Percentiles rank a stretch among this genome's conserved stretches.
These are phyloP conservation scores for Penicillium sp. DNA, from an alignment of 2,329 filamentous ascomycete genomes.

Conservation along the genomic window DNA sequence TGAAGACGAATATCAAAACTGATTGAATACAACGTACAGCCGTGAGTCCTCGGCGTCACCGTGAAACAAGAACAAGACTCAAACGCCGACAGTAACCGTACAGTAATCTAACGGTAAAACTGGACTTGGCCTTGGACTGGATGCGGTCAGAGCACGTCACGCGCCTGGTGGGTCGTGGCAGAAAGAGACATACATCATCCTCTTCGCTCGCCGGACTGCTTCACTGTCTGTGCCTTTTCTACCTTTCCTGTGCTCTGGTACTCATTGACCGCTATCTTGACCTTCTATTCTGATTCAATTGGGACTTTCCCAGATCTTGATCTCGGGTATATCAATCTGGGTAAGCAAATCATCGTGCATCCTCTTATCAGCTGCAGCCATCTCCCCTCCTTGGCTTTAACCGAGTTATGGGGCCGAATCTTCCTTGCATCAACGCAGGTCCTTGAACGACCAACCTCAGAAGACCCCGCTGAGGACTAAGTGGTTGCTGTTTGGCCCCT, in stretches of 20 bases:
- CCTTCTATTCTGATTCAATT: slow-evolving; percentile 18
- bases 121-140: slow-evolving; percentile 12
- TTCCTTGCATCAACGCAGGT: slow-evolving; percentile 22
- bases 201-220: slow-evolving; percentile 20
- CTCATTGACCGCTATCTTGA: slow-evolving; percentile 8
- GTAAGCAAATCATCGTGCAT: slow-evolving; percentile 28
- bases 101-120: slow-evolving; percentile 22
- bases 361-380: slow-evolving; percentile 22
- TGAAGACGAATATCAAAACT: neutral
- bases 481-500: neutral
- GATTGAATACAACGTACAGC: neutral
- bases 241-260: slow-evolving; percentile 11
- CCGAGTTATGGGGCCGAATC: slow-evolving; percentile 6
- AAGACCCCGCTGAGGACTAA: neutral
- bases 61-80: neutral
- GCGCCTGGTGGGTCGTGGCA: slow-evolving; percentile 41
- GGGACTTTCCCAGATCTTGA: slow-evolving; percentile 8
- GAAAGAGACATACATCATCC: slow-evolving; percentile 43
- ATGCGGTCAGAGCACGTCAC: slow-evolving; percentile 42
- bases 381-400: slow-evolving; percentile 1
- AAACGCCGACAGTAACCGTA: slow-evolving; percentile 26
- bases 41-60: neutral
- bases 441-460: slow-evolving; percentile 10
- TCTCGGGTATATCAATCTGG: slow-evolving; percentile 16
- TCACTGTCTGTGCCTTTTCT: slow-evolving; percentile 17